Evolutionary conservation across 192 early-diverging fungal genomes (phyloP), one percentile per base, ranked within the genome.

Genomic region (Cladochytrium replicatum): DNA sequence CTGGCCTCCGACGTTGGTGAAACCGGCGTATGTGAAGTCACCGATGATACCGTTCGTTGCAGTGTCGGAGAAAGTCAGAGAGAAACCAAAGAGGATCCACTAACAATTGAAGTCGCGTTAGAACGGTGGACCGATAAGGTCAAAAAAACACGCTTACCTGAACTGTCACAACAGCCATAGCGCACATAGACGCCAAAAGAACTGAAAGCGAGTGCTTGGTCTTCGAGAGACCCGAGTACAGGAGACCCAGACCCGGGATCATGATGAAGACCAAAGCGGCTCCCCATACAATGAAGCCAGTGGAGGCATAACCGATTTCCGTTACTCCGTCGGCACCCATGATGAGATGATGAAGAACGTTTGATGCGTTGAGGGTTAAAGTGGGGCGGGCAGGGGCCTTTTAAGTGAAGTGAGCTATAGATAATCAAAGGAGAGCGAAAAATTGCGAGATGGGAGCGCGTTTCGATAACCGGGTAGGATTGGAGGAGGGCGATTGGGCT

Each of bases 171-270:
- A 95, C 81, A 6, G 87, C 75, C 60, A 89, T 65, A 27, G 87
- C 76, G 22, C 66, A 47, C 51, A 63, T 54, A 34, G 79, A 88
- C 32, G 89, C 68, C 71, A 94, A 82, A 27, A 95, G 82, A 46
- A 98, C 55, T 6, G 87, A 87, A 8, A 98, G 75, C 0, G 90
- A 84, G 72, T 93, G 93, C 68, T 98, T 98, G 55, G 75, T 75
- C 23, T 91, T 72, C 6, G 86, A 80, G 83, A 96, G 83, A 28
- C 95, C 95, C 43, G 88, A 87, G 74, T 99, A 99, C 50, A 96
- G 91, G 67, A 92, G 83, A 3, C 90, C 92, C 24, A 99, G 79
- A 29, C 88, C 94, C 1, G 94, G 94, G 21, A 83, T 80, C 92
- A 98, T 98, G 52, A 97, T 69, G 65, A 91, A 90, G 30, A 97